Evolutionary conservation across 2,329 filamentous ascomycete species (phyloP).

Genomic region (Botryotinia calthae): DNA sequence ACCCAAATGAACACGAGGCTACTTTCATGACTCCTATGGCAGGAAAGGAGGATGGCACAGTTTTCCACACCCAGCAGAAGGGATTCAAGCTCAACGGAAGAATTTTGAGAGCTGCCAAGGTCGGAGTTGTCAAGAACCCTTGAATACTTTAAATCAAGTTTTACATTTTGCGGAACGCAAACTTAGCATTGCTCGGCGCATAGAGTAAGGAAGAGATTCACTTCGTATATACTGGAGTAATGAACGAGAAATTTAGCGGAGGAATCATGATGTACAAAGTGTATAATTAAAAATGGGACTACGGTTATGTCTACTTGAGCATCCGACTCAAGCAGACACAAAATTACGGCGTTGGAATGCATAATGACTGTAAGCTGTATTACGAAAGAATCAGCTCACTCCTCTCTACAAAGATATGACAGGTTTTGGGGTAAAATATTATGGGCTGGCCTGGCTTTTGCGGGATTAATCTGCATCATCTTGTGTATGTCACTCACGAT

Average conservation of each 20-base stretch:
- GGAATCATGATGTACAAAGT: constrained; percentile 20
- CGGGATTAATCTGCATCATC: constrained; percentile 13
- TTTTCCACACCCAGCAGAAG: constrained; percentile 93
- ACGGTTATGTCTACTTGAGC: constrained; percentile 14
- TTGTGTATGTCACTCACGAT: constrained; percentile 19
- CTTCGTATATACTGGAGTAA: background rate
- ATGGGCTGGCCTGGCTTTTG: constrained; percentile 8
- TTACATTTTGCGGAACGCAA: background rate
- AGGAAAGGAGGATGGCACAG: constrained; percentile 84
- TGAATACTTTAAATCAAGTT: background rate
- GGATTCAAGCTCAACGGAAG: constrained; percentile 92
- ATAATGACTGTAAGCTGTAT: constrained; percentile 20
- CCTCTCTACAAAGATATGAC: constrained; percentile 20
- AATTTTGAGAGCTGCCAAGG: constrained; percentile 87
- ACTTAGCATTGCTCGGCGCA: background rate
- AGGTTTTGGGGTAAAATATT: constrained; percentile 12
- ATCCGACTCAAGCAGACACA: constrained; percentile 8
- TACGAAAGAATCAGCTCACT: constrained; percentile 20
- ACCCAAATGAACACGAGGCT: constrained; percentile 95
- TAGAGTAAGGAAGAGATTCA: background rate
- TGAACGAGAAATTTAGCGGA: background rate
- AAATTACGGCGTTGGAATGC: constrained; percentile 20
- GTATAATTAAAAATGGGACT: constrained; percentile 20
- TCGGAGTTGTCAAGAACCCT: constrained; percentile 87
- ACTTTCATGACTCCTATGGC: constrained; percentile 88